phyloP scores from a whole-genome alignment of 768 basidiomycete species.

The Ramaria rubella region DNA sequence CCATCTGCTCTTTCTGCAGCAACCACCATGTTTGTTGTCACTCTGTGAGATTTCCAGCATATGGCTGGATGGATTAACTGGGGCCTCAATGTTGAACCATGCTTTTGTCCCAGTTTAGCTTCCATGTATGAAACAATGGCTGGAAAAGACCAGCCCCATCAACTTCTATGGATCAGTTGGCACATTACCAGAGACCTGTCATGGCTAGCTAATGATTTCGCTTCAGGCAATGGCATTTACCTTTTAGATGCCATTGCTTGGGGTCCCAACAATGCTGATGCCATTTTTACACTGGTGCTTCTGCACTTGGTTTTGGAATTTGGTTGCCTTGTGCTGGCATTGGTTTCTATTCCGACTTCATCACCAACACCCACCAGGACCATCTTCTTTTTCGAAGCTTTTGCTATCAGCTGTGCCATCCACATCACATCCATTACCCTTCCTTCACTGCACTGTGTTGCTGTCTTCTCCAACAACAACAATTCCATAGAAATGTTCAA shows the following conservation, averaged over 20 bases:
- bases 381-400: too few species aligned
- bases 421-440: neutral
- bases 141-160: slow-evolving; percentile 17
- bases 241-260: neutral
- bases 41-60: slow-evolving; percentile 21
- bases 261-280: neutral
- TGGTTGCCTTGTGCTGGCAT: neutral
- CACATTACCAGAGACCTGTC: slow-evolving; percentile 21
- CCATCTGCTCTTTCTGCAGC: neutral
- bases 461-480: slow-evolving; percentile 23
- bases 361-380: neutral
- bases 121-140: slow-evolving; percentile 31
- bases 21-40: slow-evolving; percentile 16
- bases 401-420: neutral
- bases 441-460: slow-evolving; percentile 6
- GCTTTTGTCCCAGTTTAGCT: slow-evolving; percentile 27
- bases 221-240: neutral
- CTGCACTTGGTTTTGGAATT: neutral
- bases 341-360: neutral
- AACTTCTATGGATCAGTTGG: slow-evolving; percentile 24
- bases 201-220: slow-evolving; percentile 27
- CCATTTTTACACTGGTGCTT: neutral
- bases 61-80: slow-evolving; percentile 36
- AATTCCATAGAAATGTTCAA: slow-evolving; percentile 22
- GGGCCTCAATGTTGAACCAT: slow-evolving; percentile 34